These are phyloP conservation scores for Talaromyces proteolyticus DNA, from an alignment of 495 filamentous ascomycete genomes.

Conservation along the genomic window DNA sequence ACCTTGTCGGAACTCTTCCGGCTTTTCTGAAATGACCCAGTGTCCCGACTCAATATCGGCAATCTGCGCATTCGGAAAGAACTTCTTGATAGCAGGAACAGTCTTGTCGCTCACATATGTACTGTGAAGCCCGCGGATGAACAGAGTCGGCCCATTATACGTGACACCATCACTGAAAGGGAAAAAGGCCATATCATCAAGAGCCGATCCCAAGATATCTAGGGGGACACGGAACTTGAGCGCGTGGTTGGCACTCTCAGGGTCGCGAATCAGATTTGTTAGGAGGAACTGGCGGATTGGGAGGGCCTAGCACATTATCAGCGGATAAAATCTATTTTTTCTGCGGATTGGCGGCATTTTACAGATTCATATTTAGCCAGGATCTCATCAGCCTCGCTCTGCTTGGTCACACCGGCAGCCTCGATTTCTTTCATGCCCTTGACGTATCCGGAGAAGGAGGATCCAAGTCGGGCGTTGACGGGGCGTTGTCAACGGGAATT, in stretches of 20 bases:
- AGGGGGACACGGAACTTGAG: constrained; percentile 58
- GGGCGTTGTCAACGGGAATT: constrained; percentile 89
- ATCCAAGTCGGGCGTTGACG: constrained; percentile 69
- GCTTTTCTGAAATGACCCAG: constrained; percentile 92
- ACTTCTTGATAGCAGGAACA: constrained; percentile 79
- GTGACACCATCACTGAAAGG: constrained; percentile 60
- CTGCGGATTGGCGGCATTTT: constrained; percentile 3
- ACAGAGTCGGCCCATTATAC: constrained; percentile 73
- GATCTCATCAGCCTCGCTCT: constrained; percentile 75
- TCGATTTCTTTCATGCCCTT: constrained; percentile 83
- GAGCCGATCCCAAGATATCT: constrained; percentile 44
- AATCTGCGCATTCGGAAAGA: constrained; percentile 80
- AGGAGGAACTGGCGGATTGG: constrained; percentile 87
- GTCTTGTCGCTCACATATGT: constrained; percentile 82
- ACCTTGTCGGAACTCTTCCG: constrained; percentile 80
- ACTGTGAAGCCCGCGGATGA: constrained; percentile 79
- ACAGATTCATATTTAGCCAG: constrained; percentile 70
- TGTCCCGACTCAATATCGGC: constrained; percentile 85
- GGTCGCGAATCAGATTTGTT: constrained; percentile 68
- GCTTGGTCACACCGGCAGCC: constrained; percentile 47
- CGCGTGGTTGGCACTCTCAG: constrained; percentile 19
- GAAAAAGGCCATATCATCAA: constrained; percentile 73
- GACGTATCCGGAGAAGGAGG: constrained; percentile 75
- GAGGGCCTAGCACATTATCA: constrained; percentile 43
- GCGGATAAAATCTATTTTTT: background rate